phyloP scores from a whole-genome alignment of 805 yeast species.

The Teunomyces pallodes region DNA sequence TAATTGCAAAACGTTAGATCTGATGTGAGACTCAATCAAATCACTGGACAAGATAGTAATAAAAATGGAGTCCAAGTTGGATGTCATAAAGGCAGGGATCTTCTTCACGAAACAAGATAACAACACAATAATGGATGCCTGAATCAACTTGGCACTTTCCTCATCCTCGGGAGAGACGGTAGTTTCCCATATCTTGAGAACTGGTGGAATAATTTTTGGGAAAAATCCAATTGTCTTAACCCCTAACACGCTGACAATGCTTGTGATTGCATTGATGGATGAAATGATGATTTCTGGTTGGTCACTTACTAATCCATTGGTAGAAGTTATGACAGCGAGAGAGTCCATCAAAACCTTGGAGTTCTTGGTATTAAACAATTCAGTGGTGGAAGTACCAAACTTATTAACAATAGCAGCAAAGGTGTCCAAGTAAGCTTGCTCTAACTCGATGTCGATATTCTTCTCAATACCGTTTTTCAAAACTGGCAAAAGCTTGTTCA shows the following conservation, averaged over 20 bases:
- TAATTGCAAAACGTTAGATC: slow-evolving; percentile 59
- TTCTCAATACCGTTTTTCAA: slow-evolving; percentile 41
- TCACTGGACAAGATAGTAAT: slow-evolving; percentile 55
- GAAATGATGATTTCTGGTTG: slow-evolving; percentile 68
- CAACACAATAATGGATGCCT: slow-evolving; percentile 68
- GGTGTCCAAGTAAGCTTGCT: slow-evolving; percentile 70
- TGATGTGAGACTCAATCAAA: slow-evolving; percentile 56
- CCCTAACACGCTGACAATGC: slow-evolving; percentile 71
- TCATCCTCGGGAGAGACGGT: slow-evolving; percentile 15
- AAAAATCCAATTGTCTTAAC: slow-evolving; percentile 81
- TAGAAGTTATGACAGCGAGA: slow-evolving; percentile 48
- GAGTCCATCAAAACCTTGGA: slow-evolving; percentile 46
- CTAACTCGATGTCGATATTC: slow-evolving; percentile 45
- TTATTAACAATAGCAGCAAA: slow-evolving; percentile 60
- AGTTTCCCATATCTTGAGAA: slow-evolving; percentile 58
- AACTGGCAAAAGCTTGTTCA: slow-evolving; percentile 49
- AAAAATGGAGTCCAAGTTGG: slow-evolving; percentile 64
- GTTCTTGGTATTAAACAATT: slow-evolving; percentile 37
- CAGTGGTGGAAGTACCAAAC: slow-evolving; percentile 44
- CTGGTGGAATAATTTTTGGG: slow-evolving; percentile 79
- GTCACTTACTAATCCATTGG: slow-evolving; percentile 52
- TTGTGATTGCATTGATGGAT: slow-evolving; percentile 68
- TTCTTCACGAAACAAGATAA: slow-evolving; percentile 74
- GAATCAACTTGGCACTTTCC: slow-evolving; percentile 42
- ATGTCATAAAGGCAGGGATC: slow-evolving; percentile 79